Conservation (phyloP, 306 rosid genomes). For the Sphenostylis stenocarpa region DNA sequence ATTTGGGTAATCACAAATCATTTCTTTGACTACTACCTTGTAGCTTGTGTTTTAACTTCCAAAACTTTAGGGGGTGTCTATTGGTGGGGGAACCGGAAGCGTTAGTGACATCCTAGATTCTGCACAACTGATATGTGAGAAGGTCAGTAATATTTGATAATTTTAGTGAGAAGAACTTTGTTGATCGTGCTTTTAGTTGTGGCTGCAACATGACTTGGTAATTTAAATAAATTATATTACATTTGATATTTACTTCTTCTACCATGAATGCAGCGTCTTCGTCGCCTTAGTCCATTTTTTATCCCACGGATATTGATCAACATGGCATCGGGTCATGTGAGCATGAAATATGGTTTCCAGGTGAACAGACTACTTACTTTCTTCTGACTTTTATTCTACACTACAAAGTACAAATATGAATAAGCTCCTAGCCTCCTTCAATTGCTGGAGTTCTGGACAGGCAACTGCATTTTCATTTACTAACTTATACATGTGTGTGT, state of each 20-base stretch:
- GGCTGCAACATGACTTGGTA: conserved; percentile 21
- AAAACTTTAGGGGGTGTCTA: conserved; percentile 74
- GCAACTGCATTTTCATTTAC: neutral
- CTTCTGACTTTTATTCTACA: conserved; percentile 22
- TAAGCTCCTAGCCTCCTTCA: conserved; percentile 12
- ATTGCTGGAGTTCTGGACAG: conserved; percentile 3
- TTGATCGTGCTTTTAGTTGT: conserved; percentile 9
- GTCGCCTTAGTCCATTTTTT: conserved; percentile 97
- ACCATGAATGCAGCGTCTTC: conserved; percentile 60
- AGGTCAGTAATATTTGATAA: no score
- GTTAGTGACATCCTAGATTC: conserved; percentile 82
- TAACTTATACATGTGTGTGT: neutral
- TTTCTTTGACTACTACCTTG: conserved; percentile 14
- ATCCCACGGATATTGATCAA: conserved; percentile 90
- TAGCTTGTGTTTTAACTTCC: conserved; percentile 34
- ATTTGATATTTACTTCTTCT: conserved; percentile 15
- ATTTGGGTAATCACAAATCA: conserved; percentile 5
- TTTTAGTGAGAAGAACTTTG: conserved; percentile 2
- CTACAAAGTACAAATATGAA: conserved; percentile 19
- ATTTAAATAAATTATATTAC: conserved; percentile 3
- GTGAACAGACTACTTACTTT: conserved; percentile 41
- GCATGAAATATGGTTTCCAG: conserved; percentile 99
- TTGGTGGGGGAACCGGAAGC: conserved; percentile 97
- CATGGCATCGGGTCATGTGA: conserved; percentile 97
- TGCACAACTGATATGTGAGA: conserved; percentile 80